Evolutionary conservation across 148 eudicot species (phyloP), one percentile per base, ranked within the genome.

Genomic region (Rhododendron williamsianum): DNA sequence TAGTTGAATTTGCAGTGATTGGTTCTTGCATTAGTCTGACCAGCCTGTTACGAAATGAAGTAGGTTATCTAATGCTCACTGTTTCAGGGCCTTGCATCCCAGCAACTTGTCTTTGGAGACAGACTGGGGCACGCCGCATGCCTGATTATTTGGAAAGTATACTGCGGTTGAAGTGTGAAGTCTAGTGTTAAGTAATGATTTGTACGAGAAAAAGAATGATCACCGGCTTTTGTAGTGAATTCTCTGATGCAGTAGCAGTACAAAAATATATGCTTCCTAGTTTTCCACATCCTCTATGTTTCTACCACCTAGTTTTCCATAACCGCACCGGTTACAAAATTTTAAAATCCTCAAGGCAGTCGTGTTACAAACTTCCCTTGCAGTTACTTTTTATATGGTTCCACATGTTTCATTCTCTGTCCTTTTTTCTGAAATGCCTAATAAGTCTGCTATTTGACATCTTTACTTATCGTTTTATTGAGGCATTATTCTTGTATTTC

Each of bases 401-500:
- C 43, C n/a, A 41, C 43, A 16, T 43, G 49, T 25, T 41, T 43
- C 67, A 23, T 76, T 51, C 30, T 54, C 43, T 77, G 78, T 48
- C 19, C 19, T 35, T 73, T 52, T 21, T 11, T 54, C 21, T 46
- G 36, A 84, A 49, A 74, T 56, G 48, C n/a, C 49, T 72, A 30
- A 51, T 73, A 10, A 11, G 56, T 8, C 25, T 49, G 33, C 38
- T 73, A 73, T 73, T 71, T 30, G 52, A 19, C 69, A 60, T 80
- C 13, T 80, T 65, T 52, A 45, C 78, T 33, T 67, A 48, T 48
- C 30, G 1, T 80, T 78, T 58, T 81, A 58, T 36, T 73, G 30
- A 41, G 69, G 46, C 56, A 60, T 46, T 78, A 65, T 69, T 27
- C 27, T 84, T 84, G 72, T 63, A 45, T 87, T 88, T 77, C 94